phyloP scores from a whole-genome alignment of 345 rosid species.

The Diplotaxis tenuifolia region DNA sequence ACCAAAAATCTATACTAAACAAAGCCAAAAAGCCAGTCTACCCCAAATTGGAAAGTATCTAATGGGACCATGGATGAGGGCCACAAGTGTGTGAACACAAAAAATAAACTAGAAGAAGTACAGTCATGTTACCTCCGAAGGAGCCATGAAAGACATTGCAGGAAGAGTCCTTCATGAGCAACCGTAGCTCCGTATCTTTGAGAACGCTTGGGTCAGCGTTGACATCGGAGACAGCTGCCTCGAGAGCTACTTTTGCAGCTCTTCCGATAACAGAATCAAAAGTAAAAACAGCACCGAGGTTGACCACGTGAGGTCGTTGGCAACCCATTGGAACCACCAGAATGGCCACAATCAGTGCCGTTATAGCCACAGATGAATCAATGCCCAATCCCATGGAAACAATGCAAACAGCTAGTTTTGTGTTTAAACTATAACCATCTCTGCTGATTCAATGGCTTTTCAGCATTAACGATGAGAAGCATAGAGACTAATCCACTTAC shows the following conservation, averaged over 20 bases:
- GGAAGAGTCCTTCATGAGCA: conserved; percentile 47
- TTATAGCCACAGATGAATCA: conserved; percentile 10
- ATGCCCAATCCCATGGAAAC: not conserved
- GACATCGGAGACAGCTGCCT: conserved; percentile 62
- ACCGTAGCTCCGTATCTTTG: conserved; percentile 47
- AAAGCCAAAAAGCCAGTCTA: not conserved
- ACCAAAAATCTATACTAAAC: not conserved
- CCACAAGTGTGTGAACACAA: conserved; percentile 10
- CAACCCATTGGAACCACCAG: conserved; percentile 33
- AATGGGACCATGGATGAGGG: not conserved
- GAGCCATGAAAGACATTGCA: conserved; percentile 75
- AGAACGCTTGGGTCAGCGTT: conserved; percentile 54
- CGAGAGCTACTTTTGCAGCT: conserved; percentile 69
- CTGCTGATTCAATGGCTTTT: not conserved
- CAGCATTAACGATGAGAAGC: conserved; percentile 1
- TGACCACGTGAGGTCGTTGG: conserved; percentile 52
- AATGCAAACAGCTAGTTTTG: conserved; percentile 11
- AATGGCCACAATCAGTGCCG: conserved; percentile 28
- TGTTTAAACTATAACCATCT: conserved; percentile 8
- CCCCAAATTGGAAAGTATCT: not conserved
- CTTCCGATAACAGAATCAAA: conserved; percentile 75
- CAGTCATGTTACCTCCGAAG: conserved; percentile 47
- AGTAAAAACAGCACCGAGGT: conserved; percentile 67
- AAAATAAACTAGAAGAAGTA: conserved; percentile 2
- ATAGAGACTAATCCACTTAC: not conserved